Evolutionary conservation across 495 filamentous ascomycete species (phyloP).

Genomic region (Amorphotheca resinae): DNA sequence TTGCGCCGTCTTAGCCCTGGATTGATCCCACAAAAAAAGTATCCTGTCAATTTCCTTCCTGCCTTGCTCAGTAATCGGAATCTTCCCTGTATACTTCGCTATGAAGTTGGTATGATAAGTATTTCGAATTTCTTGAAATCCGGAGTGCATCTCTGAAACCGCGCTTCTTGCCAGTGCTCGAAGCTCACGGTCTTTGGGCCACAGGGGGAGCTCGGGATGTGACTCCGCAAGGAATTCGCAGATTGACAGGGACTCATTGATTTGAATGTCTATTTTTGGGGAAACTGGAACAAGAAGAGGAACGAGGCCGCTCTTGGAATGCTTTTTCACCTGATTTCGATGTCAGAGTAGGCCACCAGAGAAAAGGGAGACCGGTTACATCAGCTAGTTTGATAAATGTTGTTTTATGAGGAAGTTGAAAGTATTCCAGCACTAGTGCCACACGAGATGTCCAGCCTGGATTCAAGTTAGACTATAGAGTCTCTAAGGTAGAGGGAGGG

Average conservation of each 20-base stretch:
- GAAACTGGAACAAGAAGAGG: conserved; percentile 24
- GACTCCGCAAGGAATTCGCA: conserved; percentile 39
- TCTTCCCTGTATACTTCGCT: conserved; percentile 20
- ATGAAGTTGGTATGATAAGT: conserved; percentile 34
- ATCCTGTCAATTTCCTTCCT: conserved; percentile 24
- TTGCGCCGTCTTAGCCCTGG: conserved; percentile 16
- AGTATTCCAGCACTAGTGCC: conserved; percentile 28
- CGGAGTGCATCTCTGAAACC: conserved; percentile 42
- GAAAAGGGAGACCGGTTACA: conserved; percentile 9
- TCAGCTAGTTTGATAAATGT: conserved; percentile 20
- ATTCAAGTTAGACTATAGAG: conserved; percentile 5
- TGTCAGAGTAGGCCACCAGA: neutral
- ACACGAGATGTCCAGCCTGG: conserved; percentile 29
- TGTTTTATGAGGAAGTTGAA: conserved; percentile 23
- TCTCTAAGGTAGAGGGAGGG: too few species aligned
- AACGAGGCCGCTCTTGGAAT: conserved; percentile 25
- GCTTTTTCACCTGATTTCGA: conserved; percentile 2
- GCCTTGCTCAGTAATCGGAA: conserved; percentile 18
- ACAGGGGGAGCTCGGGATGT: conserved; percentile 30
- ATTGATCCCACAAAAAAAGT: conserved; percentile 24
- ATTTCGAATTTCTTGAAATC: conserved; percentile 33
- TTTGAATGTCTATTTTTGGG: conserved; percentile 16
- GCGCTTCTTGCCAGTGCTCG: conserved; percentile 38
- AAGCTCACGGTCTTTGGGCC: conserved; percentile 31
- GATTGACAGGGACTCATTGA: conserved; percentile 43